Percentiles rank a stretch among this genome's conserved stretches.
These are phyloP conservation scores for Cytospora mali DNA, from an alignment of 2,329 filamentous ascomycete species.

Conservation along the genomic window DNA sequence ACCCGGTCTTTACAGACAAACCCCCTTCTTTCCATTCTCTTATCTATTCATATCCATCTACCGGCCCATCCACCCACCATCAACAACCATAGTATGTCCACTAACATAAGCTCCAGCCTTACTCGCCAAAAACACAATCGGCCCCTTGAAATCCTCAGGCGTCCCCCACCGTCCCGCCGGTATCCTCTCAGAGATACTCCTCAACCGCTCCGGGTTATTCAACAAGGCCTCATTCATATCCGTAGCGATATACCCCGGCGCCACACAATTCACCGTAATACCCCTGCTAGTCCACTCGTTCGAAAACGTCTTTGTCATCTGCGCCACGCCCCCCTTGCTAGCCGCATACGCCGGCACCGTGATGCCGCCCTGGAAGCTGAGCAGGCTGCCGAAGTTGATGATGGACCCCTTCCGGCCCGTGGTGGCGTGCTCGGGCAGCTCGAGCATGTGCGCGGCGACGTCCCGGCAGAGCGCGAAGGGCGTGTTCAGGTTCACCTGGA, in stretches of 20 bases:
- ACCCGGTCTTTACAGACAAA: neutral
- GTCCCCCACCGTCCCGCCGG: constrained; percentile 82
- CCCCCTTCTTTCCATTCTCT: no score
- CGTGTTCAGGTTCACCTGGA: constrained; percentile 84
- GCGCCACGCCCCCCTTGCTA: constrained; percentile 80
- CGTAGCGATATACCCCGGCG: constrained; percentile 88
- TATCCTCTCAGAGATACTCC: constrained; percentile 77
- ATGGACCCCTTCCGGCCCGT: constrained; percentile 68
- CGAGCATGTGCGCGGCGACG: constrained; percentile 77
- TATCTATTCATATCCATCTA: constrained; percentile 43
- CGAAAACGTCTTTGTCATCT: constrained; percentile 80
- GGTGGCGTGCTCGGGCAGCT: constrained; percentile 48
- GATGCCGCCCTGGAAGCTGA: constrained; percentile 84
- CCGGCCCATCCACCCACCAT: constrained; percentile 92
- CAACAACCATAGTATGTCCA: constrained; percentile 80
- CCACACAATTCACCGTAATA: constrained; percentile 84
- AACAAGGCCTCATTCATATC: constrained; percentile 91
- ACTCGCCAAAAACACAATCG: constrained; percentile 75
- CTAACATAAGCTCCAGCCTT: constrained; percentile 78
- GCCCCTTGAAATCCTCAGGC: constrained; percentile 87
- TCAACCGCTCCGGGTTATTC: constrained; percentile 67
- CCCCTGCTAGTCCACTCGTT: constrained; percentile 86
- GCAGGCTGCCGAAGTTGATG: constrained; percentile 82
- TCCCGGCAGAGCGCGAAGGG: constrained; percentile 81
- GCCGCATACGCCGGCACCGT: constrained; percentile 89